Percentiles rank a stretch among this genome's conserved stretches.
phyloP scores from a whole-genome alignment of 768 basidiomycete genomes.

The Gymnopilus junonius region DNA sequence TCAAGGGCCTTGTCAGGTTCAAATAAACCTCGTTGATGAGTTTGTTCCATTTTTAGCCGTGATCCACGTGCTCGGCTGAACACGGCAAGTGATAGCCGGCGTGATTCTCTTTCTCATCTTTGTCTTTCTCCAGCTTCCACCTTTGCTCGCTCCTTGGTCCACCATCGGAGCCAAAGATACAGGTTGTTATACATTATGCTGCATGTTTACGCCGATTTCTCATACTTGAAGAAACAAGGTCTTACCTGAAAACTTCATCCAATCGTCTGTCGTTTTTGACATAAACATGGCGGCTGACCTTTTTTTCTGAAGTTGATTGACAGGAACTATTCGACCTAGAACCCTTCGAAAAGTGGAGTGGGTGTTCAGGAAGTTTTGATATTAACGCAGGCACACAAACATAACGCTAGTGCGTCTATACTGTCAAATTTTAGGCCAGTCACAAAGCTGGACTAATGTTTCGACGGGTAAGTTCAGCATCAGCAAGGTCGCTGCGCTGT shows the following conservation, averaged over 20 bases:
- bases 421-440: neutral
- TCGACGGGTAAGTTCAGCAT: neutral
- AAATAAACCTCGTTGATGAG: neutral
- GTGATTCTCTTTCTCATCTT: neutral
- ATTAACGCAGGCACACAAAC: neutral
- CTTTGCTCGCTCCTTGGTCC: neutral
- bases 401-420: neutral
- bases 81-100: neutral
- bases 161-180: neutral
- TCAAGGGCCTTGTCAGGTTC: constrained; percentile 2
- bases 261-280: neutral
- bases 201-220: too few relatives aligned
- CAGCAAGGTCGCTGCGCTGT: neutral
- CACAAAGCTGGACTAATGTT: neutral
- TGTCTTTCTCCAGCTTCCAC: neutral
- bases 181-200: too few relatives aligned
- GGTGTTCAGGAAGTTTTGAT: neutral
- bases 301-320: neutral
- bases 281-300: neutral
- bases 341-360: neutral
- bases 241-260: too few relatives aligned
- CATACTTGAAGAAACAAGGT: too few relatives aligned
- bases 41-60: constrained; percentile 1
- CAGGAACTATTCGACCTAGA: neutral
- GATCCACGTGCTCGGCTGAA: neutral